Percentiles rank a stretch among this genome's conserved stretches.
phyloP scores from a whole-genome alignment of 75 land plant genomes.

The Azolla pinnata region DNA sequence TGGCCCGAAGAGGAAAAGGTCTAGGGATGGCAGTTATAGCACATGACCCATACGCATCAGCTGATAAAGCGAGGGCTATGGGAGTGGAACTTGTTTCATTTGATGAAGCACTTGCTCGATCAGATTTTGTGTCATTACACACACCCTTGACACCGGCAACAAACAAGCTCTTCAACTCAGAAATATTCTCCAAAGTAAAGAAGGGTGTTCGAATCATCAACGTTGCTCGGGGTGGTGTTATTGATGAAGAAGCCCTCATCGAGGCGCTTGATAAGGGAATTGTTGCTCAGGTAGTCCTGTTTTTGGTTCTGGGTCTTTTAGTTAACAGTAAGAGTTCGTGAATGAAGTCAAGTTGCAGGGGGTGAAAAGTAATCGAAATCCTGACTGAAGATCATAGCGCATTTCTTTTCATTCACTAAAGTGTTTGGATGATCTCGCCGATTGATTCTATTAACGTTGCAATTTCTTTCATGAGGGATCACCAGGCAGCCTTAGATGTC shows the following conservation, averaged over 20 bases:
- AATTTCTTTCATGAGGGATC: too few species aligned
- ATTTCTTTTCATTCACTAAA: neutral
- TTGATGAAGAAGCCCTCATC: conserved; percentile 58
- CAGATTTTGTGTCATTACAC: conserved; percentile 58
- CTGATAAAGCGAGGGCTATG: conserved; percentile 50
- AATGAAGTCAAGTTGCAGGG: neutral
- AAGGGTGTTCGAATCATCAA: conserved; percentile 58
- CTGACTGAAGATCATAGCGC: too few species aligned
- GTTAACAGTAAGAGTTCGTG: neutral
- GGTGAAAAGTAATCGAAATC: too few species aligned
- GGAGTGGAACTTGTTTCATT: conserved; percentile 59
- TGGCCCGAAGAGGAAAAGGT: conserved; percentile 55
- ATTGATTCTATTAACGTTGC: neutral
- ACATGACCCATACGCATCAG: conserved; percentile 64
- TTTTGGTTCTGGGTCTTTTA: too few species aligned
- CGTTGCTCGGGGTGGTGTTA: conserved; percentile 66
- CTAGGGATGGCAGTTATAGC: conserved; percentile 60
- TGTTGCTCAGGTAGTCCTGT: conserved; percentile 48
- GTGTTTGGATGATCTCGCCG: neutral
- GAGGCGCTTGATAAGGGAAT: conserved; percentile 53
- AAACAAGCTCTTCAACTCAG: conserved; percentile 48
- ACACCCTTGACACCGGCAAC: conserved; percentile 61
- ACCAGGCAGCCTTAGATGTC: conserved; percentile 96
- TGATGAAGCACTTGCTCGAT: conserved; percentile 46
- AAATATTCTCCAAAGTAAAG: conserved; percentile 42